A percentile compares a stretch with the other conserved stretches of the same genome.
Evolutionary conservation across 164 flowering plant genomes (phyloP).

Genomic region (Taxillus chinensis): DNA sequence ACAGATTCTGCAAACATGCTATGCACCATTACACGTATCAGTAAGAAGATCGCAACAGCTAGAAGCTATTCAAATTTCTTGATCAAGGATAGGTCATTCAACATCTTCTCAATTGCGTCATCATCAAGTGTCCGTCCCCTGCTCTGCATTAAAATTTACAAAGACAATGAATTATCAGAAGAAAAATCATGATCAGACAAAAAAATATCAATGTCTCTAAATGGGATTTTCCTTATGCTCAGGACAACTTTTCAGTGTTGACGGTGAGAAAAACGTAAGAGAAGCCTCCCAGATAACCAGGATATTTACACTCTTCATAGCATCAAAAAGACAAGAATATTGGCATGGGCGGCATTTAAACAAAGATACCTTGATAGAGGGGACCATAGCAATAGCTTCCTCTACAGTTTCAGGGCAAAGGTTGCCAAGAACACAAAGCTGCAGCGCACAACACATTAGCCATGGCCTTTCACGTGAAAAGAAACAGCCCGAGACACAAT

Average conservation of each 20-base stretch:
- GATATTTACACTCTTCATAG: no score
- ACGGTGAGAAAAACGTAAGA: no score
- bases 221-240: no score
- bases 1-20: no score
- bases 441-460: conserved; percentile 15
- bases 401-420: conserved; percentile 97
- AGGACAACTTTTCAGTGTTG: no score
- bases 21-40: no score
- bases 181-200: no score
- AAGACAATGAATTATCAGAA: not conserved
- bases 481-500: not conserved
- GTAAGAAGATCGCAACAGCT: no score
- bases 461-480: not conserved
- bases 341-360: no score
- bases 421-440: conserved; percentile 98
- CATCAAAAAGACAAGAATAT: no score
- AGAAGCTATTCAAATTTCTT: conserved; percentile 68
- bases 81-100: conserved; percentile 72
- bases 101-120: conserved; percentile 87
- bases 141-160: conserved; percentile 36
- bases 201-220: no score
- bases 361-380: conserved; percentile 71
- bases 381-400: conserved; percentile 97
- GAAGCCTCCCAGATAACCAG: no score
- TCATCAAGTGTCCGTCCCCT: conserved; percentile 73